Percentiles rank a stretch among this genome's conserved stretches.
Evolutionary conservation across 768 basidiomycete species (phyloP).

Genomic region (Leucogyrophana mollusca): DNA sequence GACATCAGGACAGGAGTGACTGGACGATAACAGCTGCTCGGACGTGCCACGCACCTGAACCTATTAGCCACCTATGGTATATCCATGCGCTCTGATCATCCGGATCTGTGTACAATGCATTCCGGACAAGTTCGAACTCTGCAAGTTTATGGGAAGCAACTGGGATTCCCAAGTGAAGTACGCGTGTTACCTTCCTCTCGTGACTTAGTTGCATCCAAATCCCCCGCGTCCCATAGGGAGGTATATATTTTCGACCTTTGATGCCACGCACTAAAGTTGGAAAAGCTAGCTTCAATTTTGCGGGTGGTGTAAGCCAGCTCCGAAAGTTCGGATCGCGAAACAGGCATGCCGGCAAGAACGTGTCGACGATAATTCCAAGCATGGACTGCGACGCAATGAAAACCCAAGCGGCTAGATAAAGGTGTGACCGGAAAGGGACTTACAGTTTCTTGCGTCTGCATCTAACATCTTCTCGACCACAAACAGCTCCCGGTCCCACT

Average conservation of each 20-base stretch:
- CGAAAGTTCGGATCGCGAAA: conserved; percentile 49
- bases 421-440: conserved; percentile 27
- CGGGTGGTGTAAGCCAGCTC: conserved; percentile 84
- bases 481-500: conserved; percentile 84
- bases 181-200: conserved; percentile 64
- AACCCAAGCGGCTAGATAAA: conserved; percentile 5
- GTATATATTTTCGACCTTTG: conserved; percentile 83
- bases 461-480: conserved; percentile 93
- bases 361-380: conserved; percentile 96
- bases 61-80: conserved; percentile 97
- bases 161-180: not conserved
- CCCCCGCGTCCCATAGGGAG: conserved; percentile 61
- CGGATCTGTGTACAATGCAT: conserved; percentile 96
- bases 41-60: conserved; percentile 55
- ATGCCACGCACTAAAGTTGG: conserved; percentile 99
- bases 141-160: not conserved
- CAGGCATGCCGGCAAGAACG: conserved; percentile 69
- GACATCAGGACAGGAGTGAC: too few species aligned
- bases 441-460: conserved; percentile 91
- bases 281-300: conserved; percentile 93
- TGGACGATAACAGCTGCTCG: conserved; percentile 3
- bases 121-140: conserved; percentile 93
- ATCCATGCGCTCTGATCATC: conserved; percentile 97
- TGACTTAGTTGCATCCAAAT: conserved; percentile 49
- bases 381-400: conserved; percentile 55